Percentiles rank a stretch among this genome's conserved stretches.
Evolutionary conservation across 108 stramenopile genomes (phyloP).

Genomic region (Schizochytrium sp.): DNA sequence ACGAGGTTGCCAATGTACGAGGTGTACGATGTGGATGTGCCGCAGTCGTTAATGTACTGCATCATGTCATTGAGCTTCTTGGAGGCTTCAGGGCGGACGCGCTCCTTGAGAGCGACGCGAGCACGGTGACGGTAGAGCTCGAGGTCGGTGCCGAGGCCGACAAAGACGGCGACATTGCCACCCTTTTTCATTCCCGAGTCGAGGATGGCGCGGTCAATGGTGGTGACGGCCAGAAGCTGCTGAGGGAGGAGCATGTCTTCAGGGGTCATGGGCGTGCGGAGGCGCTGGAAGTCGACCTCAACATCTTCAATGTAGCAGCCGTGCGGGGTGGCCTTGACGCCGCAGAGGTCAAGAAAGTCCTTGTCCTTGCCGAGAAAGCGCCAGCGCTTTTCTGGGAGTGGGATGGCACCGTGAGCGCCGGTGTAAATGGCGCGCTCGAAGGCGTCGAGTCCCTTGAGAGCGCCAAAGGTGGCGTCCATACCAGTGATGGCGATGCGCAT

Average conservation of each 20-base stretch:
- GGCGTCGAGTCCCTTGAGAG: not conserved
- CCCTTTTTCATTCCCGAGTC: not conserved
- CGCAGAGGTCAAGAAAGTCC: not conserved
- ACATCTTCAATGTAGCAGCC: not conserved
- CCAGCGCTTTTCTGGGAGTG: not conserved
- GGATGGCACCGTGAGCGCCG: not conserved
- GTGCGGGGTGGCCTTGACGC: not conserved
- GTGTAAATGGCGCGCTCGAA: not conserved
- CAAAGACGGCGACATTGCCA: not conserved
- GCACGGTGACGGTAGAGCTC: not conserved
- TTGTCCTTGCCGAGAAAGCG: not conserved
- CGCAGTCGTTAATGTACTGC: not conserved
- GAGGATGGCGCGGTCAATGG: not conserved
- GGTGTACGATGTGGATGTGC: not conserved
- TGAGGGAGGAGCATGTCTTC: not conserved
- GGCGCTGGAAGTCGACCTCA: not conserved
- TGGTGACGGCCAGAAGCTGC: not conserved
- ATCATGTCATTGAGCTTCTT: not conserved
- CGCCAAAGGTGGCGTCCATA: not conserved
- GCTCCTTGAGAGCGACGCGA: not conserved
- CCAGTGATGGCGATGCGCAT: not conserved
- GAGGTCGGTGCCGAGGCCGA: not conserved
- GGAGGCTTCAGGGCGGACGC: not conserved
- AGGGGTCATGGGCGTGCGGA: not conserved
- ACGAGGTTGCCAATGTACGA: not conserved